Evolutionary conservation across 257 asterid species (phyloP).

Genomic region (Coffea canephora): DNA sequence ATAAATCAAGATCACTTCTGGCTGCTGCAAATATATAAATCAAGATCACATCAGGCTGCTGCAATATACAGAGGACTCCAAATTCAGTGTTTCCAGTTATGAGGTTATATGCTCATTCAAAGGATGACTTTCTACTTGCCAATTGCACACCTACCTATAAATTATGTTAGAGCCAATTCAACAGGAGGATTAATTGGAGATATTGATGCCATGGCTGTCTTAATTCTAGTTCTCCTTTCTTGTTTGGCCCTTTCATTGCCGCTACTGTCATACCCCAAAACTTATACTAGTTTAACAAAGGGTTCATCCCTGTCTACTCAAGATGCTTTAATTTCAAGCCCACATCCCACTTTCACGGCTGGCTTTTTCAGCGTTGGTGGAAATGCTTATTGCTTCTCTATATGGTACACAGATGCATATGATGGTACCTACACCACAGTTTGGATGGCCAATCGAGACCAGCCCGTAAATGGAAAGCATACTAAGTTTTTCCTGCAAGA

Average conservation of each 20-base stretch:
- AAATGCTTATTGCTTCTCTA: slow-evolving; percentile 27
- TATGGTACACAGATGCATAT: slow-evolving; percentile 22
- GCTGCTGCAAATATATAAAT: no score
- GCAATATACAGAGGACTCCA: no score
- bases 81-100: no score
- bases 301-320: slow-evolving; percentile 18
- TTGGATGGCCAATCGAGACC: slow-evolving; percentile 42
- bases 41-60: no score
- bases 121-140: neutral
- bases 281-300: slow-evolving; percentile 1
- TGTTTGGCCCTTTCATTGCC: slow-evolving; percentile 10
- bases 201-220: slow-evolving; percentile 10
- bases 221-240: slow-evolving; percentile 4
- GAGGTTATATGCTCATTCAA: neutral
- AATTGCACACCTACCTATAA: neutral
- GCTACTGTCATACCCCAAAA: neutral
- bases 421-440: slow-evolving; percentile 22
- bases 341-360: slow-evolving; percentile 19
- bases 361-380: slow-evolving; percentile 33
- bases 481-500: no score
- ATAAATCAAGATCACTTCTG: no score
- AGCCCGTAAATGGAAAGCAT: no score
- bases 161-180: neutral
- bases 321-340: slow-evolving; percentile 17
- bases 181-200: neutral